A percentile compares a stretch with the other conserved stretches of the same genome.
phyloP scores from a whole-genome alignment of 2,329 filamentous ascomycete species.

The Anthostomella pinea region DNA sequence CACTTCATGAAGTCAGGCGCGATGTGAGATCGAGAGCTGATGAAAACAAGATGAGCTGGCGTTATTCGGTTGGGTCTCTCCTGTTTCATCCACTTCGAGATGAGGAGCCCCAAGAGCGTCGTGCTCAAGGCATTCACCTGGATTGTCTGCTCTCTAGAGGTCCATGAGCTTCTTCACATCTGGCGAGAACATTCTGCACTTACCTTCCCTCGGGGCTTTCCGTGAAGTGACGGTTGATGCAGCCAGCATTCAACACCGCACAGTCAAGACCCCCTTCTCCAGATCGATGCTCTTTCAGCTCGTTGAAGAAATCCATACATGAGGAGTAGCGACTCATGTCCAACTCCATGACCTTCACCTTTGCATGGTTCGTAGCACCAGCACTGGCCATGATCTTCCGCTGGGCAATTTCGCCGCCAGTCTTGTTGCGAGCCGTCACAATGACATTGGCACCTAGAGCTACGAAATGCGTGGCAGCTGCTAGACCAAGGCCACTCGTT shows the following conservation, averaged over 20 bases:
- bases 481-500: constrained; percentile 1
- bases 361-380: not conserved
- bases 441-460: not conserved
- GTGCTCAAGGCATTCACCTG: not conserved
- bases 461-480: constrained; percentile 12
- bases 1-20: not conserved
- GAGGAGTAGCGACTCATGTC: not conserved
- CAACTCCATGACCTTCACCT: not conserved
- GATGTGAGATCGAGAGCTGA: not conserved
- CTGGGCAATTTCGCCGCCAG: not conserved
- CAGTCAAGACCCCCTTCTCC: not conserved
- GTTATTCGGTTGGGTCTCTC: too few species aligned
- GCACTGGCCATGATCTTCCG: not conserved
- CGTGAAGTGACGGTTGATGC: not conserved
- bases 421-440: not conserved
- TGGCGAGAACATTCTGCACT: not conserved
- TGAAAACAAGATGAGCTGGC: not conserved
- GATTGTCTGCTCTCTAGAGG: not conserved
- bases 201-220: not conserved
- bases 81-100: not conserved
- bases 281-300: not conserved
- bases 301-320: not conserved
- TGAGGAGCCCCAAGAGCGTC: not conserved
- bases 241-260: not conserved
- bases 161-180: not conserved